Base-by-base conservation (phyloP, 768 basidiomycete genomes). In the Lentinula detonsa region DNA sequence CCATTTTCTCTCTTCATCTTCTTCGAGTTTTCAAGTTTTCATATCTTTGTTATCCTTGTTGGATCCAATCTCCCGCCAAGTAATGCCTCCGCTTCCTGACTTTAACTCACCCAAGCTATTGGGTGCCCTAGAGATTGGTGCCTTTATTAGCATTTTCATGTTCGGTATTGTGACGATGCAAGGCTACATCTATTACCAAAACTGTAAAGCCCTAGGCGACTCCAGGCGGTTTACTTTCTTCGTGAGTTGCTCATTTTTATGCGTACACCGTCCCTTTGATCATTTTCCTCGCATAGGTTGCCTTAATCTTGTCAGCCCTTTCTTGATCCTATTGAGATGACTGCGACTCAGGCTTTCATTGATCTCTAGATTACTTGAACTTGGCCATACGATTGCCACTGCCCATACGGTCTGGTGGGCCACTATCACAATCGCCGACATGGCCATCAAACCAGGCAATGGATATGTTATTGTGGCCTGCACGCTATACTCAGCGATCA, bases 381-480 rank as follows among this genome's bases (percentile, higher is more conserved):
- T 37, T 3, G 40, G 55, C 37, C 64, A 65, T 37, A 43, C 61
- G 8, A 21, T 62, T 6, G 43, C 35, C 10, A 42, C 48, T 21
- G 40, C 45, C 5, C 62, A 63, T 4, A 49, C 59, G 6, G 49
- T 65, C 28, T 65, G 62, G 45, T 39, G 57, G n/a, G 60, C 55
- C 45, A 62, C 62, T 3, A 54, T 62, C 35, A 60, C 62, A 3
- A 56, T 60, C 5, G 59, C 40, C 16, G 33, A 57, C 45, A 33
- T 60, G 39, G 13, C 2, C 4, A 45, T 59, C n/a, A 60, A 61
- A 21, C 61, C 64, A 10, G 61, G 62, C 8, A 58, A 61, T 9
- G 39, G 51, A 18, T 23, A 46, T 31, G 0, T 18, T 31, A 57
- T 31, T 16, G 42, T 43, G 21, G 37, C 37, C 13, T 57, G 56